phyloP scores from a whole-genome alignment of 1,139 yeast species.

The Candida sp. region DNA sequence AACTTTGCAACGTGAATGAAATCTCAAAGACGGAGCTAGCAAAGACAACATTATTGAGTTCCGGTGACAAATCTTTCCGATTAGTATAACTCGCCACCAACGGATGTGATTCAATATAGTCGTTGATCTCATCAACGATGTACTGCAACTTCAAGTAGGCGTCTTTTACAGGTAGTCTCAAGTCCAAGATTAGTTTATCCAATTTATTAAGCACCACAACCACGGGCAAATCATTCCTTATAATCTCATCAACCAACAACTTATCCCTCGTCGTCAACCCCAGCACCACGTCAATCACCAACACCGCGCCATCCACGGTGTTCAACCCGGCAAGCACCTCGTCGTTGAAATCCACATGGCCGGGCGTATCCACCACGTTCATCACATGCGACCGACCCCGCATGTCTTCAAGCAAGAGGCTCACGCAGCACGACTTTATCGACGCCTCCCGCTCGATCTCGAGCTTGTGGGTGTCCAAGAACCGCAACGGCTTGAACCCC shows the following conservation, averaged over 20 bases:
- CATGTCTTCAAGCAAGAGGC: slow-evolving; percentile 62
- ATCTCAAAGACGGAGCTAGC: slow-evolving; percentile 68
- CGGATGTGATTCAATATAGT: slow-evolving; percentile 41
- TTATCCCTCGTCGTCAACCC: slow-evolving; percentile 68
- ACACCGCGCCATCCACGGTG: slow-evolving; percentile 65
- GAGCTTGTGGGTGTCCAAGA: slow-evolving; percentile 70
- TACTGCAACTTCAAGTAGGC: slow-evolving; percentile 70
- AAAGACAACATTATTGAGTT: slow-evolving; percentile 68
- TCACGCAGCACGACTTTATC: slow-evolving; percentile 64
- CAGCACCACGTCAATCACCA: slow-evolving; percentile 86
- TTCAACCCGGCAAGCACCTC: slow-evolving; percentile 66
- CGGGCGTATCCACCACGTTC: slow-evolving; percentile 87
- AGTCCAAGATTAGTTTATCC: slow-evolving; percentile 81
- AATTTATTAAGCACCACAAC: slow-evolving; percentile 77
- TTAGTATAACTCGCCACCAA: slow-evolving; percentile 28
- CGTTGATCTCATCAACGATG: slow-evolving; percentile 68
- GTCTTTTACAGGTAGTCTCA: slow-evolving; percentile 75
- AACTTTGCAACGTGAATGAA: slow-evolving; percentile 68
- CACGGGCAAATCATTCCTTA: slow-evolving; percentile 54
- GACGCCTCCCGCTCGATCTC: slow-evolving; percentile 78
- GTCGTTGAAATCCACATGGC: slow-evolving; percentile 84
- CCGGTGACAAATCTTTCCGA: slow-evolving; percentile 58
- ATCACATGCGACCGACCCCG: slow-evolving; percentile 60
- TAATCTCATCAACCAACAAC: slow-evolving; percentile 50
- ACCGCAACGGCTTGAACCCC: slow-evolving; percentile 52